Conservation (phyloP, 192 early-diverging fungal genomes). For the Paraglomus occultum region DNA sequence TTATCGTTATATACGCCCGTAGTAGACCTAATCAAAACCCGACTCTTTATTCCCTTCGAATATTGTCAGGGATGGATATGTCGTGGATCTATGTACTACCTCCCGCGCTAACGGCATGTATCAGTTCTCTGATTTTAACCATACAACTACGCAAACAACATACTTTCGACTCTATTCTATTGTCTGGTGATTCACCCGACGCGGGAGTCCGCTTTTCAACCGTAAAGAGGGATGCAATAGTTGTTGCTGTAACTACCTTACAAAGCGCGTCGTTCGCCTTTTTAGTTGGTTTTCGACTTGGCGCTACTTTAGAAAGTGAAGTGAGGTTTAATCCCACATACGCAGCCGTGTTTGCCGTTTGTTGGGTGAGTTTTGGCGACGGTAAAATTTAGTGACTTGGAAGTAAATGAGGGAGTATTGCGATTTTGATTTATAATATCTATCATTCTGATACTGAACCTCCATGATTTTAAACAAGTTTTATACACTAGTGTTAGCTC, state of each 20-base stretch:
- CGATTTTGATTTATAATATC: not conserved
- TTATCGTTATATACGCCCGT: too few species aligned
- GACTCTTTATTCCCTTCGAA: too few species aligned
- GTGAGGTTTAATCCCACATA: not conserved
- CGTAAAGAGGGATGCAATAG: not conserved
- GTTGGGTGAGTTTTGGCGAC: not conserved
- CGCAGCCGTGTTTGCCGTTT: conserved; percentile 1
- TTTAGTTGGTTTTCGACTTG: not conserved
- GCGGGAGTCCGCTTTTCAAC: conserved; percentile 13
- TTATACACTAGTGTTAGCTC: not conserved
- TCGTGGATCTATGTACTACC: too few species aligned
- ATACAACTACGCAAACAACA: too few species aligned
- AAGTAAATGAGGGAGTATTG: not conserved
- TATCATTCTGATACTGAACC: too few species aligned
- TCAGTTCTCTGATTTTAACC: too few species aligned
- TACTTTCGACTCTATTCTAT: too few species aligned
- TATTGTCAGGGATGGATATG: too few species aligned
- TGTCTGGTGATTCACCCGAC: not conserved
- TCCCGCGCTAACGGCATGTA: too few species aligned
- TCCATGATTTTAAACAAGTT: not conserved
- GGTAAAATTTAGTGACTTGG: too few species aligned
- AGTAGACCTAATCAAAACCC: too few species aligned
- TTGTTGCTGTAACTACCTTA: not conserved
- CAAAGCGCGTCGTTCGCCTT: not conserved
- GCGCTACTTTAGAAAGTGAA: not conserved